Conservation (phyloP, 2,329 filamentous ascomycete species). For the Metarhizium rileyi region DNA sequence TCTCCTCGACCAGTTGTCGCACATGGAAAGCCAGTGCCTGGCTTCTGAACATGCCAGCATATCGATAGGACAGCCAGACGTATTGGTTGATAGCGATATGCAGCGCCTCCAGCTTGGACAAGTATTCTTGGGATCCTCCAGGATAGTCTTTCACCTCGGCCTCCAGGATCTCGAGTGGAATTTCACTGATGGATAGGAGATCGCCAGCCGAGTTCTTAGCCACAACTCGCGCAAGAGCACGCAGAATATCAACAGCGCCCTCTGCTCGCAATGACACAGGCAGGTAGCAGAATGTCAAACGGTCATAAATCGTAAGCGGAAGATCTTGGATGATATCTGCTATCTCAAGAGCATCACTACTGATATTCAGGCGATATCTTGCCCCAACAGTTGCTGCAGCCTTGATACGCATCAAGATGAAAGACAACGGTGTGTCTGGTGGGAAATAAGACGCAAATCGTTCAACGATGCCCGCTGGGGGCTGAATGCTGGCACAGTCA, state of each 20-base stretch:
- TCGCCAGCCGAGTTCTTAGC: slow-evolving; percentile 56
- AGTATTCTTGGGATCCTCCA: slow-evolving; percentile 39
- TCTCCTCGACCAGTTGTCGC: slow-evolving; percentile 66
- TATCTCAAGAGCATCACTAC: slow-evolving; percentile 49
- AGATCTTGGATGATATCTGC: slow-evolving; percentile 68
- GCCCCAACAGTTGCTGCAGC: slow-evolving; percentile 55
- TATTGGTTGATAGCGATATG: slow-evolving; percentile 81
- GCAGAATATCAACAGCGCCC: slow-evolving; percentile 40
- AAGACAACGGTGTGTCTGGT: slow-evolving; percentile 68
- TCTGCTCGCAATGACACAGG: slow-evolving; percentile 51
- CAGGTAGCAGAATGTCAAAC: slow-evolving; percentile 63
- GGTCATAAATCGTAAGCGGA: slow-evolving; percentile 60
- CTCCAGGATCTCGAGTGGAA: slow-evolving; percentile 69
- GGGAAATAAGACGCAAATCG: slow-evolving; percentile 77
- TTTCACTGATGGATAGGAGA: slow-evolving; percentile 58
- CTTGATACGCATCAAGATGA: slow-evolving; percentile 66
- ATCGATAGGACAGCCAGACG: slow-evolving; percentile 88
- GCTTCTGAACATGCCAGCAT: slow-evolving; percentile 67
- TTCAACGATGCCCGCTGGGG: slow-evolving; percentile 61
- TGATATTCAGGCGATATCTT: slow-evolving; percentile 58
- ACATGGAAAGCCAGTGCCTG: slow-evolving; percentile 69
- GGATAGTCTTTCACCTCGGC: slow-evolving; percentile 35
- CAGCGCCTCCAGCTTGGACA: slow-evolving; percentile 62
- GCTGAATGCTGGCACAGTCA: slow-evolving; percentile 60
- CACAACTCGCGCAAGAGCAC: slow-evolving; percentile 59